These are phyloP conservation scores for Candida jianshihensis DNA, from an alignment of 805 yeast species.

Conservation along the genomic window DNA sequence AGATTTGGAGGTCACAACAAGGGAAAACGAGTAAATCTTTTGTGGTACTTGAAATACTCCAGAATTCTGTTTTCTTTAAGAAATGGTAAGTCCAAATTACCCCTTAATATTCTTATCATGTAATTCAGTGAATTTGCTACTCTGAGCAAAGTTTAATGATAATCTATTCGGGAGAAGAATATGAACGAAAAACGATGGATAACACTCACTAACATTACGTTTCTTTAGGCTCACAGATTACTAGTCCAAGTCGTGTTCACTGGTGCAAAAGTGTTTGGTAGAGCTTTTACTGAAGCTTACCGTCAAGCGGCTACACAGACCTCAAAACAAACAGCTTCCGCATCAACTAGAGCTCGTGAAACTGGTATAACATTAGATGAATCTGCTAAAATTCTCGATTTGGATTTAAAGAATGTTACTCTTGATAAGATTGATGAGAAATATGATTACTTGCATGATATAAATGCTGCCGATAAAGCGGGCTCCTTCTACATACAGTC, in stretches of 20 bases:
- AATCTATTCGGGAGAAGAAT: too few species aligned
- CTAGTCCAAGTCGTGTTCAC: slow-evolving; percentile 84
- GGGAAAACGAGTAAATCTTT: too few species aligned
- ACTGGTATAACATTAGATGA: slow-evolving; percentile 85
- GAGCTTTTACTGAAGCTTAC: slow-evolving; percentile 95
- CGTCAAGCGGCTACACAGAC: slow-evolving; percentile 93
- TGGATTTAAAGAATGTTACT: slow-evolving; percentile 52
- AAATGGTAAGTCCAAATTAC: too few species aligned
- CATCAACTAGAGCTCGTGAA: slow-evolving; percentile 36
- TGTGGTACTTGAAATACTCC: too few species aligned
- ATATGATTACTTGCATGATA: slow-evolving; percentile 77
- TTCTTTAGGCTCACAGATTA: slow-evolving; percentile 75
- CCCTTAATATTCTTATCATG: too few species aligned
- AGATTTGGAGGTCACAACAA: too few species aligned
- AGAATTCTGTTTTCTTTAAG: too few species aligned
- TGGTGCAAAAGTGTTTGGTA: slow-evolving; percentile 93
- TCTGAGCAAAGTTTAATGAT: too few species aligned
- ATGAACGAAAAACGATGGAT: too few species aligned
- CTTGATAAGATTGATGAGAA: slow-evolving; percentile 59
- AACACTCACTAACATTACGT: background rate
- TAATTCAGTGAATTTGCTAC: too few species aligned
- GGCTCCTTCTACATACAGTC: slow-evolving; percentile 91
- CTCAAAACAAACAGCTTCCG: slow-evolving; percentile 59
- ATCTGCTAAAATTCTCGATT: slow-evolving; percentile 83
- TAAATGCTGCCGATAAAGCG: slow-evolving; percentile 91